These are phyloP conservation scores for Penicillium brasilianum DNA, from an alignment of 2,329 filamentous ascomycete genomes.

Conservation along the genomic window DNA sequence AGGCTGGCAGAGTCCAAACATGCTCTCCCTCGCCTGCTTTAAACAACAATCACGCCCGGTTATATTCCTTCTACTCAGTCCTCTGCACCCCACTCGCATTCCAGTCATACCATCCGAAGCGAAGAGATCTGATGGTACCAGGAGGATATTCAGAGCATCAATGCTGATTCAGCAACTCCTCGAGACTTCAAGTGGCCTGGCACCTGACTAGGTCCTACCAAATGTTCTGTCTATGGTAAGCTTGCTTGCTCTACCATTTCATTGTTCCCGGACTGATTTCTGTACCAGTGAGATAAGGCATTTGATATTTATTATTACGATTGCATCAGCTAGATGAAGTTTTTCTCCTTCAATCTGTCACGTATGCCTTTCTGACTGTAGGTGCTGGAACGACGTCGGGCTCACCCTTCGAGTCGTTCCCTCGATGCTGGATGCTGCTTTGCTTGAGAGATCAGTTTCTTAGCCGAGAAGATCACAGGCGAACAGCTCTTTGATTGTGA, in stretches of 20 bases:
- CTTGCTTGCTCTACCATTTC: background rate
- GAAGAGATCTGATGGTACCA: slow-evolving; percentile 20
- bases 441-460: slow-evolving; percentile 24
- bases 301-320: slow-evolving; percentile 22
- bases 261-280: background rate
- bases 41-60: background rate
- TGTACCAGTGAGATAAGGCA: slow-evolving; percentile 22
- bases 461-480: slow-evolving; percentile 22
- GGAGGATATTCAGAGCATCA: slow-evolving; percentile 23
- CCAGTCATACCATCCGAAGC: background rate
- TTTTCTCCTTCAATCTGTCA: slow-evolving; percentile 25
- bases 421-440: slow-evolving; percentile 29
- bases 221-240: slow-evolving; percentile 23
- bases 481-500: slow-evolving; percentile 51
- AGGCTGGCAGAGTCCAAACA: background rate
- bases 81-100: too few relatives aligned
- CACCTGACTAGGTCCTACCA: slow-evolving; percentile 21
- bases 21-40: background rate
- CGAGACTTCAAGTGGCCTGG: slow-evolving; percentile 23
- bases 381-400: slow-evolving; percentile 16
- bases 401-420: slow-evolving; percentile 16
- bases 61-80: background rate
- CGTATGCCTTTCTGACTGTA: slow-evolving; percentile 19
- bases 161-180: slow-evolving; percentile 22
- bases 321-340: slow-evolving; percentile 29